Evolutionary conservation across 306 rosid genomes (phyloP), one percentile per base, ranked within the genome.

Genomic region (Acacia melanoxylon): DNA sequence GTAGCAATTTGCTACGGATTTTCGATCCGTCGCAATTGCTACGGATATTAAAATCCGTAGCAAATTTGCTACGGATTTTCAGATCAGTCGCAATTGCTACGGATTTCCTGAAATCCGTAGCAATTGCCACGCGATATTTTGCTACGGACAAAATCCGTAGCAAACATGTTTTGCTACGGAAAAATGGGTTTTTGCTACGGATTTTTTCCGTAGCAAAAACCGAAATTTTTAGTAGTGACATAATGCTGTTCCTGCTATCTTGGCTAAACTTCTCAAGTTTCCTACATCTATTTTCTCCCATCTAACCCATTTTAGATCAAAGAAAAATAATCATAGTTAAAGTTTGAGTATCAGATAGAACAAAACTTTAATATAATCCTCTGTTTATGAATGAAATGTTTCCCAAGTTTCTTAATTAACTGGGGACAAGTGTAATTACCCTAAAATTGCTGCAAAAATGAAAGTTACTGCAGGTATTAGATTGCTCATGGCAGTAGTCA

Each of bases 391-490:
- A 67, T 7, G 45, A 67, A 67, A 8, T 67, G 14, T 8, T 66
- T 16, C n/a, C 3, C 70, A 29, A 65, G 19, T 24, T 75, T 27
- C 22, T 25, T 52, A 14, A 6, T 17, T 4, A 59, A 62, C 20
- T 25, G 35, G 68, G 13, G 13, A 37, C 54, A 8, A 19, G 73
- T 16, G 58, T 25, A 72, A 58, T 80, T 90, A 93, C 97, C 98
- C 93, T 1, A 84, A 80, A 51, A 83, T 82, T 40, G 87, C 13
- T 24, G 97, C 97, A 25, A 90, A 83, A 11, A 93, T 80, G 85
- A 91, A 88, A 31, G 97, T 89, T 62, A 90, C 31, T 8, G 92
- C 97, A 0, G 94, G 98, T 49, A 88, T 84, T 48, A 93, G 83
- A 83, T 93, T 93, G 61, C 75, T 85, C 92, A 90, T 89, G 25